phyloP scores from a whole-genome alignment of 202 grass and related monocot genomes.

The Hordeum pubiflorum region DNA sequence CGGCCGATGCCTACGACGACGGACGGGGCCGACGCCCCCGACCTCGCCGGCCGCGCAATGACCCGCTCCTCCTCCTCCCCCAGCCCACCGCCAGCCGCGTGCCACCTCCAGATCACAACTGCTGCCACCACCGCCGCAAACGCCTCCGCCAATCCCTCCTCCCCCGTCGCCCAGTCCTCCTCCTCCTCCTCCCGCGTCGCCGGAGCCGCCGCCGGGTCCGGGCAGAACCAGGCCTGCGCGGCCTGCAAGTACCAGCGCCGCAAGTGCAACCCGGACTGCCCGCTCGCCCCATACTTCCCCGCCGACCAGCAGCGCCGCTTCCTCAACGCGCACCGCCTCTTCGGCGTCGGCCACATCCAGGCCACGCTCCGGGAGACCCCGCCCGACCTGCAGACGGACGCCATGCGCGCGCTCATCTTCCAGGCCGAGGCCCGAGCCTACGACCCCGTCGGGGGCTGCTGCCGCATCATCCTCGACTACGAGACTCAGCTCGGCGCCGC shows the following conservation, averaged over 20 bases:
- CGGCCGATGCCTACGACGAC: conserved; percentile 28
- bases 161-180: background rate
- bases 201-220: background rate
- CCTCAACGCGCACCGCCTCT: conserved; percentile 54
- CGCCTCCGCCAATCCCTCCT: background rate
- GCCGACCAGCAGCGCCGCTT: conserved; percentile 49
- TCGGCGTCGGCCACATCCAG: conserved; percentile 67
- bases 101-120: conserved; percentile 4
- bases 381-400: background rate
- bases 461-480: background rate
- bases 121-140: background rate
- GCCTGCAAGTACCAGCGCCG: conserved; percentile 77
- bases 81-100: background rate
- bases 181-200: background rate
- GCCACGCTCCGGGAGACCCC: conserved; percentile 25
- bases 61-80: background rate
- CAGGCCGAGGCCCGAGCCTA: conserved; percentile 38
- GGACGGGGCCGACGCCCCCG: conserved; percentile 16
- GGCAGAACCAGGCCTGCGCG: conserved; percentile 47
- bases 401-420: conserved; percentile 50
- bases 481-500: background rate
- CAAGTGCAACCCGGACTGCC: conserved; percentile 55
- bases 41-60: conserved; percentile 33
- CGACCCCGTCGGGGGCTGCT: conserved; percentile 47
- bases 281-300: conserved; percentile 61